Percentiles rank a stretch among this genome's conserved stretches.
Evolutionary conservation across 2,329 filamentous ascomycete genomes (phyloP).

Genomic region (Microascus cirrosus): DNA sequence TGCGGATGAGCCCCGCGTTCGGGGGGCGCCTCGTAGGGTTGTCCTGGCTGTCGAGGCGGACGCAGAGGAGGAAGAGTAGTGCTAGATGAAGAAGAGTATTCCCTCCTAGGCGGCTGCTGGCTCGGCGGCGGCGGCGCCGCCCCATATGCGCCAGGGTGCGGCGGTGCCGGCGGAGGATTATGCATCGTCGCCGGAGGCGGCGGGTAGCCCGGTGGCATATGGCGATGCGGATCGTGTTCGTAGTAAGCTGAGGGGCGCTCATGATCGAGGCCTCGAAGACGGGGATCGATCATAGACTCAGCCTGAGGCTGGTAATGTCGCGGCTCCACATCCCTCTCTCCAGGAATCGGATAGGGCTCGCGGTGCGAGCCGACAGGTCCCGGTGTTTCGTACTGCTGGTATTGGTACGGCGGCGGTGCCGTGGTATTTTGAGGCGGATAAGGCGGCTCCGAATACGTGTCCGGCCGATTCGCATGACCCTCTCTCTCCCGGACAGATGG

Average conservation of each 20-base stretch:
- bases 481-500: background rate
- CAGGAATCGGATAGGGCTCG: background rate
- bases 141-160: background rate
- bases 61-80: conserved; percentile 22
- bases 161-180: background rate
- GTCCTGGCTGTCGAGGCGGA: conserved; percentile 19
- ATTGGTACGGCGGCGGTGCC: background rate
- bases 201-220: background rate
- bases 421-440: background rate
- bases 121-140: background rate
- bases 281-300: background rate
- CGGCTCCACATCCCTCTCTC: background rate
- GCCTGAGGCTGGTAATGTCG: background rate
- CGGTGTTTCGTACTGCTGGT: background rate
- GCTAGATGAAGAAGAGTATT: conserved; percentile 3
- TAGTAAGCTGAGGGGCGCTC: background rate
- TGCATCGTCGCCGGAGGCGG: background rate
- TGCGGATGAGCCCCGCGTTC: conserved; percentile 19
- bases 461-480: background rate
- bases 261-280: background rate
- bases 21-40: conserved; percentile 21
- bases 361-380: background rate
- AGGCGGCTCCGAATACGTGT: background rate
- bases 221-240: background rate
- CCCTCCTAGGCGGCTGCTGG: background rate